phyloP scores from a whole-genome alignment of 2,329 filamentous ascomycete genomes.

The Pestalotiopsis sp. region DNA sequence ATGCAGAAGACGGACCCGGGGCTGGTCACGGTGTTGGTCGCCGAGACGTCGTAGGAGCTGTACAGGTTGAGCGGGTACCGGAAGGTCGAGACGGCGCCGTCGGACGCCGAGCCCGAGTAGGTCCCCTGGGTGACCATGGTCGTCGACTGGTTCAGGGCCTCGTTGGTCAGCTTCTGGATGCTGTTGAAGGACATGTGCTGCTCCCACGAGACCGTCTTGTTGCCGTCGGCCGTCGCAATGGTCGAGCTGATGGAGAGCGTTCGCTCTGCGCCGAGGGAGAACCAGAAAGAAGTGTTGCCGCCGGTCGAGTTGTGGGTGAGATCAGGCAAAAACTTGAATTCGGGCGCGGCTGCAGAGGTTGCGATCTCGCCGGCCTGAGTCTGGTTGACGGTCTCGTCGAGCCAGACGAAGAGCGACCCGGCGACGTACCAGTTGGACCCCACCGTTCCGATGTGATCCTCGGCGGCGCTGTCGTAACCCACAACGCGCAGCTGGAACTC shows the following conservation, averaged over 20 bases:
- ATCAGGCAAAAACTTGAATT: slow-evolving; percentile 27
- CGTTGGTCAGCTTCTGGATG: slow-evolving; percentile 33
- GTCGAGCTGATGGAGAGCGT: slow-evolving; percentile 29
- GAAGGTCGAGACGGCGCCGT: slow-evolving; percentile 23
- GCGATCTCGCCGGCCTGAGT: slow-evolving; percentile 21
- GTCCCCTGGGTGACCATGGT: slow-evolving; percentile 29
- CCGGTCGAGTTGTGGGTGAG: slow-evolving; percentile 24
- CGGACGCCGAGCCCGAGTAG: slow-evolving; percentile 24
- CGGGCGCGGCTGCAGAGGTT: slow-evolving; percentile 19
- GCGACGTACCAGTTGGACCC: slow-evolving; percentile 67
- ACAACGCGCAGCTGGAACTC: slow-evolving; percentile 25
- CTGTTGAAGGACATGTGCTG: slow-evolving; percentile 32
- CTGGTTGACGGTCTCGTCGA: slow-evolving; percentile 44
- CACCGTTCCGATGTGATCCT: slow-evolving; percentile 41
- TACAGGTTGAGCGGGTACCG: slow-evolving; percentile 34
- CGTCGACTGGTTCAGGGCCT: slow-evolving; percentile 31
- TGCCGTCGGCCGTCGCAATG: slow-evolving; percentile 20
- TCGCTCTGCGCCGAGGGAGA: slow-evolving; percentile 27
- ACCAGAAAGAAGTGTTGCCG: slow-evolving; percentile 32
- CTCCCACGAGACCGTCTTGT: slow-evolving; percentile 24
- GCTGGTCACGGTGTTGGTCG: slow-evolving; percentile 26
- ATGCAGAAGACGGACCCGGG: slow-evolving; percentile 32
- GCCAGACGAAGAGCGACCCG: slow-evolving; percentile 67
- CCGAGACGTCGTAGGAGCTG: slow-evolving; percentile 31
- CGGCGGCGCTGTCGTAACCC: slow-evolving; percentile 45